Evolutionary conservation across 2,329 filamentous ascomycete genomes (phyloP).

Genomic region (Sporothrix humicola): DNA sequence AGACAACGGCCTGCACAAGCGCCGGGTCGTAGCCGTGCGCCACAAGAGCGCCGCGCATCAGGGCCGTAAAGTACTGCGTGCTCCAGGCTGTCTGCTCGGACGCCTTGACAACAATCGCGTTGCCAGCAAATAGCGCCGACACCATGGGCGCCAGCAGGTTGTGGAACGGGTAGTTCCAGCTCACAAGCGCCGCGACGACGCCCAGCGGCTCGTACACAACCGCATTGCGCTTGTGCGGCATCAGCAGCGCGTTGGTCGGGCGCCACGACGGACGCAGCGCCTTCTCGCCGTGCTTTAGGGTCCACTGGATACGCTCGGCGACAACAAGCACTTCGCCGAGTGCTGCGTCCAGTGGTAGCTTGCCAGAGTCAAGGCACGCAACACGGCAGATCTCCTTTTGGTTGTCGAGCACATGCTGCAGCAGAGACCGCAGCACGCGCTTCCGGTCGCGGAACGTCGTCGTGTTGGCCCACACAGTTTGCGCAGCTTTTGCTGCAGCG

Average conservation of each 20-base stretch:
- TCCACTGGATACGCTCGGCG: conserved; percentile 93
- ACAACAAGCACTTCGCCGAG: conserved; percentile 96
- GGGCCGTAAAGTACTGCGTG: conserved; percentile 77
- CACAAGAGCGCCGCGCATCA: conserved; percentile 77
- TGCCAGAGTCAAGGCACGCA: conserved; percentile 91
- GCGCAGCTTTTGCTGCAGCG: conserved; percentile 73
- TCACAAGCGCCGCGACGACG: conserved; percentile 89
- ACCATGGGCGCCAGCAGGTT: conserved; percentile 93
- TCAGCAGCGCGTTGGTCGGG: conserved; percentile 81
- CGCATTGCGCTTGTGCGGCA: conserved; percentile 93
- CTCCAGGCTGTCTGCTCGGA: conserved; percentile 97
- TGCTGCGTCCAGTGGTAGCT: conserved; percentile 92
- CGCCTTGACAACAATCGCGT: conserved; percentile 89
- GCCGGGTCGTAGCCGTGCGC: conserved; percentile 83
- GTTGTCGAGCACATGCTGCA: conserved; percentile 84
- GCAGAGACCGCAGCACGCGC: conserved; percentile 78
- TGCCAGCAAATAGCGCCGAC: conserved; percentile 87
- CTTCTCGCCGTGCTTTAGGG: conserved; percentile 84
- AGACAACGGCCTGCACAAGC: conserved; percentile 82
- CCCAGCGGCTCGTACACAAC: conserved; percentile 91
- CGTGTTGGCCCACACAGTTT: conserved; percentile 73
- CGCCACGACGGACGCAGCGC: conserved; percentile 73
- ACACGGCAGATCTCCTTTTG: conserved; percentile 84
- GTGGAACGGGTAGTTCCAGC: conserved; percentile 98
- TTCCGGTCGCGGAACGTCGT: conserved; percentile 80